These are phyloP conservation scores for Metschnikowia chrysomelidarum DNA, from an alignment of 805 yeast genomes.

Conservation along the genomic window DNA sequence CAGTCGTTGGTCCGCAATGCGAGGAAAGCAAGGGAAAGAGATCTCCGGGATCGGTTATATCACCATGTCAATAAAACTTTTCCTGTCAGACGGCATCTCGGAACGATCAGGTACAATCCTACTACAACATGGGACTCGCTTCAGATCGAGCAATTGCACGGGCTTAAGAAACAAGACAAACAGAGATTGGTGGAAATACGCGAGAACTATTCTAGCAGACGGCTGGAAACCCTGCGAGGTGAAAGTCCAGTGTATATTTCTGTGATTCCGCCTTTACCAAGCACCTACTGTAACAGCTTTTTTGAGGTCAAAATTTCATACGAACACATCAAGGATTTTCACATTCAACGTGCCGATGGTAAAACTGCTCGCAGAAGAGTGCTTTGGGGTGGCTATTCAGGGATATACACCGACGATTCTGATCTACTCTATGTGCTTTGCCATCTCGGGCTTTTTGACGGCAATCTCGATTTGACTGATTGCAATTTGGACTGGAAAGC, in stretches of 20 bases:
- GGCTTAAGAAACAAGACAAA: slow-evolving; percentile 27
- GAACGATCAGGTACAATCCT: slow-evolving; percentile 48
- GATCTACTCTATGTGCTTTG: slow-evolving; percentile 72
- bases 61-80: slow-evolving; percentile 20
- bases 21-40: too few species aligned
- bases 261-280: slow-evolving; percentile 36
- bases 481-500: slow-evolving; percentile 33
- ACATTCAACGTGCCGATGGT: slow-evolving; percentile 27
- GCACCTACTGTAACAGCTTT: slow-evolving; percentile 42
- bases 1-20: neutral
- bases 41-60: too few species aligned
- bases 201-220: slow-evolving; percentile 12
- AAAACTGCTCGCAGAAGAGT: slow-evolving; percentile 32
- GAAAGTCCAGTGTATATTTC: slow-evolving; percentile 34
- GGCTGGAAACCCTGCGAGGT: slow-evolving; percentile 11
- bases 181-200: slow-evolving; percentile 25
- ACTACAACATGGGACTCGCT: slow-evolving; percentile 48
- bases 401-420: slow-evolving; percentile 90
- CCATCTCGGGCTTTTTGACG: slow-evolving; percentile 67
- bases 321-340: slow-evolving; percentile 36
- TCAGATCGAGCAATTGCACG: slow-evolving; percentile 25
- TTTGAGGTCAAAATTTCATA: slow-evolving; percentile 59
- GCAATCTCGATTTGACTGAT: slow-evolving; percentile 28
- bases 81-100: slow-evolving; percentile 31
- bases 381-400: slow-evolving; percentile 80